Percentiles rank a stretch among this genome's conserved stretches.
Evolutionary conservation across 805 yeast species (phyloP).

Genomic region (Saccharomycopsis fibuligera): DNA sequence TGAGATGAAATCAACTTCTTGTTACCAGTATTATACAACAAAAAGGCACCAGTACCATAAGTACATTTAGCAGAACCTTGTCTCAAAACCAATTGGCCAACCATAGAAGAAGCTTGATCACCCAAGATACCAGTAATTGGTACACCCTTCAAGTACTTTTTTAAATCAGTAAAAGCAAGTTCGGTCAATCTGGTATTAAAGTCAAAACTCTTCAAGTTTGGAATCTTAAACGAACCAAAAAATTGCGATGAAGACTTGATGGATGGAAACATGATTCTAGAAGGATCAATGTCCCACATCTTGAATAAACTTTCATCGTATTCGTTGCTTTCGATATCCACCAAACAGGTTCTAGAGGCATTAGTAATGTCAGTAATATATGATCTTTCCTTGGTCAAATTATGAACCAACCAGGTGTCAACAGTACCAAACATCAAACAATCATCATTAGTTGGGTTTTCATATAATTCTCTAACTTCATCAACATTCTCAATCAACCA

Average conservation of each 20-base stretch:
- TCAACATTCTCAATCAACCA: conserved; percentile 85
- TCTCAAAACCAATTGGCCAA: conserved; percentile 82
- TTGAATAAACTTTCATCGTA: conserved; percentile 72
- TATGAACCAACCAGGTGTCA: conserved; percentile 89
- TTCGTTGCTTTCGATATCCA: conserved; percentile 69
- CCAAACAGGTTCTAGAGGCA: conserved; percentile 85
- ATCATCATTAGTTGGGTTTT: conserved; percentile 37
- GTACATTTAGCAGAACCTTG: conserved; percentile 91
- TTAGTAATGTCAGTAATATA: conserved; percentile 85
- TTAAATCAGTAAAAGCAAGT: conserved; percentile 44
- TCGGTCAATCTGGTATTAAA: conserved; percentile 44
- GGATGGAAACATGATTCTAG: conserved; percentile 61
- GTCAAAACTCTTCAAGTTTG: conserved; percentile 47
- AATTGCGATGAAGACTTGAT: conserved; percentile 73
- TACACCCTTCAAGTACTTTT: conserved; percentile 44
- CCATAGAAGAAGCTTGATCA: conserved; percentile 89
- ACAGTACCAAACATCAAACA: conserved; percentile 87
- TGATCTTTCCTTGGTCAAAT: conserved; percentile 62
- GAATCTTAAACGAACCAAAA: conserved; percentile 66
- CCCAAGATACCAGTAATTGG: conserved; percentile 91
- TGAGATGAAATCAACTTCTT: conserved; percentile 62
- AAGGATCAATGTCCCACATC: conserved; percentile 74
- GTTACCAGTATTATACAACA: conserved; percentile 80
- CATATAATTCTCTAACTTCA: conserved; percentile 60
- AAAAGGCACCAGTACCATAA: conserved; percentile 92